Percentiles rank a stretch among this genome's conserved stretches.
These are phyloP conservation scores for Cylindrotheca fusiformis DNA, from an alignment of 108 stramenopile genomes.

Conservation along the genomic window DNA sequence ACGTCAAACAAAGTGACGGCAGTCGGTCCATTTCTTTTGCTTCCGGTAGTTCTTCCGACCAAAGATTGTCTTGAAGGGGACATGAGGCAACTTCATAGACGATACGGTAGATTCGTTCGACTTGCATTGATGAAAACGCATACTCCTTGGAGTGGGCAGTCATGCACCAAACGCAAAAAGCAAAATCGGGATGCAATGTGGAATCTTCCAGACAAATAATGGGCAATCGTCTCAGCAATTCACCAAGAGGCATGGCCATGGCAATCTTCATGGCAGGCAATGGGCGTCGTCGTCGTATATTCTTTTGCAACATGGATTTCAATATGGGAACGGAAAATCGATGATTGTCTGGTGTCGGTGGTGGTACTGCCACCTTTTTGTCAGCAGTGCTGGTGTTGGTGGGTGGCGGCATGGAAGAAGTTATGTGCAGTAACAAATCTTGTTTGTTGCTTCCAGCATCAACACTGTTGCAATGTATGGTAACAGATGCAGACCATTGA, in stretches of 20 bases:
- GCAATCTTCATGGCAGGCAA: slow-evolving; percentile 80
- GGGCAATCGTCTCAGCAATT: slow-evolving; percentile 80
- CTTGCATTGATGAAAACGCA: slow-evolving; percentile 21
- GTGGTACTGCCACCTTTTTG: neutral
- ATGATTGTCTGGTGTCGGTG: slow-evolving; percentile 25
- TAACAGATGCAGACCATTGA: too few relatives aligned
- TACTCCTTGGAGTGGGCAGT: slow-evolving; percentile 80
- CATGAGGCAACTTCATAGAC: slow-evolving; percentile 84
- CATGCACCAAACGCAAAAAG: slow-evolving; percentile 89
- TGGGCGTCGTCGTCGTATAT: slow-evolving; percentile 70
- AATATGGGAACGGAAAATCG: slow-evolving; percentile 66
- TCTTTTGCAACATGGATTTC: slow-evolving; percentile 89
- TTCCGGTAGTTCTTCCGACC: neutral
- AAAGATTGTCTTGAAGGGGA: slow-evolving; percentile 51
- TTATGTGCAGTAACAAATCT: neutral
- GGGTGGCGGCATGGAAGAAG: neutral
- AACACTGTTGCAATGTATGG: too few relatives aligned
- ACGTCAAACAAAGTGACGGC: neutral
- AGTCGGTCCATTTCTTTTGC: neutral
- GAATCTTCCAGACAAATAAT: slow-evolving; percentile 91
- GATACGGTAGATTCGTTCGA: slow-evolving; percentile 49
- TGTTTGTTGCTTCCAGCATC: neutral
- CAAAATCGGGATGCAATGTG: slow-evolving; percentile 78
- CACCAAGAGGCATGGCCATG: slow-evolving; percentile 67
- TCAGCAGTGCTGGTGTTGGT: too few relatives aligned